Conservation (phyloP, 345 rosid species). For the Eucalyptus pauciflora region DNA sequence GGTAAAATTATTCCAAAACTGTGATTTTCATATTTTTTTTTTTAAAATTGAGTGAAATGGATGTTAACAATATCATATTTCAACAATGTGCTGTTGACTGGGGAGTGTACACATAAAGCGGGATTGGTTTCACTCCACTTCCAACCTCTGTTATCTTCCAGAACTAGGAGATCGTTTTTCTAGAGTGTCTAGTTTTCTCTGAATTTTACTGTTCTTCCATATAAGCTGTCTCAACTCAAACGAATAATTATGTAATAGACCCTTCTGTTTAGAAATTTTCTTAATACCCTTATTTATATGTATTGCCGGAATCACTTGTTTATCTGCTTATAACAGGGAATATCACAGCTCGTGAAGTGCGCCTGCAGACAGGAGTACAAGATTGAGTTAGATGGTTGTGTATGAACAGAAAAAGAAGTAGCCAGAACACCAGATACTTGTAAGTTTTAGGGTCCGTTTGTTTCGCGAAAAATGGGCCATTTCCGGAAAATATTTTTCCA, state of each 20-base stretch:
- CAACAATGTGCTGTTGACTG: neutral
- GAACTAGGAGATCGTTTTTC: neutral
- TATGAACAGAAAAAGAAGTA: neutral
- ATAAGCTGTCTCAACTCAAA: no score
- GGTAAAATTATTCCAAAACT: slow-evolving; percentile 12
- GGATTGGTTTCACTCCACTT: neutral
- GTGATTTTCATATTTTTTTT: neutral
- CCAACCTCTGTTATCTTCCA: neutral
- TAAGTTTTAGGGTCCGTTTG: neutral
- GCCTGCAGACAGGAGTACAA: slow-evolving; percentile 45
- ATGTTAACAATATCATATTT: neutral
- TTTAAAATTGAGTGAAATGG: neutral
- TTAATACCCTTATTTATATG: neutral
- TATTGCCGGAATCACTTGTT: neutral
- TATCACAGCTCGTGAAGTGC: slow-evolving; percentile 42
- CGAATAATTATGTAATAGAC: neutral
- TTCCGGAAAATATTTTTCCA: no score
- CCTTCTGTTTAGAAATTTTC: neutral
- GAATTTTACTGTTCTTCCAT: no score
- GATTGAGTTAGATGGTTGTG: slow-evolving; percentile 6
- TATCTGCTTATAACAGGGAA: slow-evolving; percentile 28
- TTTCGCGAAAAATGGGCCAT: no score
- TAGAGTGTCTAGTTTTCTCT: neutral
- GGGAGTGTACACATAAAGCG: neutral
- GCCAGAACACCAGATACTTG: neutral